A percentile compares a stretch with the other conserved stretches of the same genome.
Conservation (phyloP, 2,329 filamentous ascomycete genomes). For the Whalleya microplaca region DNA sequence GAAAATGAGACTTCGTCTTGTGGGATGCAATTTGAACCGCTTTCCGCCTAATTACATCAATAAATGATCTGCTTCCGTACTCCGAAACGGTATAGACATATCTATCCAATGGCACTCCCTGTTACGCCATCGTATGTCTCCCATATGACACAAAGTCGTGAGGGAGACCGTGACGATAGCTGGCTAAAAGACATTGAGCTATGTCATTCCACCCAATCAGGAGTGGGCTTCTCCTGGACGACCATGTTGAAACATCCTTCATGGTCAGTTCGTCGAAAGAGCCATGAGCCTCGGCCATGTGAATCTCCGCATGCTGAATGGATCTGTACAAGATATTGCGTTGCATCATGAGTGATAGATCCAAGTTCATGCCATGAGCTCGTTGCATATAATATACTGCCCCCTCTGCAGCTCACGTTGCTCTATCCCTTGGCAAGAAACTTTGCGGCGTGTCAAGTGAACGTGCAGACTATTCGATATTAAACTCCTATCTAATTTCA, state of each 20-base stretch:
- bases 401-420: conserved; percentile 7
- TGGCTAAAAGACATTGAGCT: conserved; percentile 22
- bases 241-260: conserved; percentile 13
- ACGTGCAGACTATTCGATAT: conserved; percentile 7
- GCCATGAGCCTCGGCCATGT: conserved; percentile 18
- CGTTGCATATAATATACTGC: conserved; percentile 19
- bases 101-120: conserved; percentile 11
- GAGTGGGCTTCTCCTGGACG: conserved; percentile 4
- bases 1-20: conserved; percentile 9
- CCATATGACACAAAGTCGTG: conserved; percentile 11
- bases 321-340: conserved; percentile 10
- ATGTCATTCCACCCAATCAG: conserved; percentile 18
- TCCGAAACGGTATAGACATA: conserved; percentile 22
- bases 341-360: conserved; percentile 15
- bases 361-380: conserved; percentile 2
- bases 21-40: conserved; percentile 20
- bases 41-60: conserved; percentile 32
- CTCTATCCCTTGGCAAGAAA: conserved; percentile 14
- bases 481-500: conserved; percentile 9
- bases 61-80: conserved; percentile 25
- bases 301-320: conserved; percentile 24
- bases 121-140: conserved; percentile 11
- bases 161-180: conserved; percentile 19
- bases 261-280: conserved; percentile 18
- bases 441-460: conserved; percentile 14